Percentiles rank a stretch among this genome's conserved stretches.
phyloP scores from a whole-genome alignment of 352 stramenopile species.

The Lagenidium giganteum region DNA sequence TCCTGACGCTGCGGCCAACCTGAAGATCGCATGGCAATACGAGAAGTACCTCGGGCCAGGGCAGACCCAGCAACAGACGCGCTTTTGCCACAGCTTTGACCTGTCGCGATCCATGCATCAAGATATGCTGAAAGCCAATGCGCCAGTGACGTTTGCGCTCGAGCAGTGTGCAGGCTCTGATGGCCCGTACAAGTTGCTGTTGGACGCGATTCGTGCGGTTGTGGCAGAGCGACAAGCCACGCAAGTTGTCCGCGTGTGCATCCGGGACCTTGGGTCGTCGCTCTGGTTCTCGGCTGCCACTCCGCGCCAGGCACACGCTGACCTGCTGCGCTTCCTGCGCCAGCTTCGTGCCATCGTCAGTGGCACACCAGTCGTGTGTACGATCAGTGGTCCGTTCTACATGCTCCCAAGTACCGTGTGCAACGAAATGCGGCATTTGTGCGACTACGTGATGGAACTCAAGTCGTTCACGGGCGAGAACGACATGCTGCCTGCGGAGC shows the following conservation, averaged over 20 bases:
- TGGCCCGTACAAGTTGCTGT: constrained; percentile 26
- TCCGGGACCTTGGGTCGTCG: constrained; percentile 40
- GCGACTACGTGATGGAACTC: constrained; percentile 57
- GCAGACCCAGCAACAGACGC: constrained; percentile 8
- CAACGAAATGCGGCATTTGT: constrained; percentile 42
- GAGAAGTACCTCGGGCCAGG: constrained; percentile 38
- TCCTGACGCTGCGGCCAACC: too few relatives aligned
- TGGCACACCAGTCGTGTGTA: constrained; percentile 15
- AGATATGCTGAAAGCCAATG: constrained; percentile 39
- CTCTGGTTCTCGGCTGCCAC: constrained; percentile 25
- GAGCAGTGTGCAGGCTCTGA: not conserved
- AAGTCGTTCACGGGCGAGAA: constrained; percentile 51
- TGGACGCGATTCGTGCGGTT: constrained; percentile 18
- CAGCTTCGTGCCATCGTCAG: constrained; percentile 22
- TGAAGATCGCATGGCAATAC: constrained; percentile 80
- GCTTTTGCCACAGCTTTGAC: constrained; percentile 77
- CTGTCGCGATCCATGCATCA: constrained; percentile 50
- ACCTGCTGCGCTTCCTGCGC: constrained; percentile 39
- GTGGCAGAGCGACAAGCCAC: constrained; percentile 7
- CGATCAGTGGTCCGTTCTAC: constrained; percentile 22
- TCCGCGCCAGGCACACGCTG: too few relatives aligned
- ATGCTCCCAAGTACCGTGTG: constrained; percentile 22
- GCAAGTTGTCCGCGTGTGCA: constrained; percentile 36
- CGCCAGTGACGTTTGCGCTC: constrained; percentile 26
- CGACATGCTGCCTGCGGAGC: constrained; percentile 47